phyloP scores from a whole-genome alignment of 1,284 basidiomycete species.

The Malassezia globosa region DNA sequence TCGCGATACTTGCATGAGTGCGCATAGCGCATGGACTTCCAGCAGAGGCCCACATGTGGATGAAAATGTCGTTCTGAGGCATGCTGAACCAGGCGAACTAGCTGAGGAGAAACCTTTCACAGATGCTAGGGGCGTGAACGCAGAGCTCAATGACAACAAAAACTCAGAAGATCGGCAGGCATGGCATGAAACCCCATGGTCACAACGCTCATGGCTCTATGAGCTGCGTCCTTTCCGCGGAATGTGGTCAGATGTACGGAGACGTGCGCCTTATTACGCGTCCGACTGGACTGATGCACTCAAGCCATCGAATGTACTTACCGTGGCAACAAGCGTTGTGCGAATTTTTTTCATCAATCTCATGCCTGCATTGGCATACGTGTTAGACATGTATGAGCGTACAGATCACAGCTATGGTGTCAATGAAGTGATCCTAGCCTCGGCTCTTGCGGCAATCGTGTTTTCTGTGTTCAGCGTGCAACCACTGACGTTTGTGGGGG shows the following conservation, averaged over 20 bases:
- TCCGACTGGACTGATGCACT: constrained; percentile 38
- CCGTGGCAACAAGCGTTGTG: constrained; percentile 25
- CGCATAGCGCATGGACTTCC: no score
- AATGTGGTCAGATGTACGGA: constrained; percentile 64
- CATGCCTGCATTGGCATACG: constrained; percentile 81
- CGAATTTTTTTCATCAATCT: constrained; percentile 51
- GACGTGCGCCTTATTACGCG: constrained; percentile 61
- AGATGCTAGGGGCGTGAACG: no score
- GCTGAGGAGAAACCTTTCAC: no score
- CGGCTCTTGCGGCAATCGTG: constrained; percentile 69
- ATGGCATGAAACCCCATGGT: constrained; percentile 33
- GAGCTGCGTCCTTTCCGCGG: constrained; percentile 55
- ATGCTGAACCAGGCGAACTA: no score
- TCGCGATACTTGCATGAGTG: no score
- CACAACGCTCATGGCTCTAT: constrained; percentile 36
- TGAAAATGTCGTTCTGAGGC: no score
- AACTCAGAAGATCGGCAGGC: no score
- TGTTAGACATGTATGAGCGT: constrained; percentile 74
- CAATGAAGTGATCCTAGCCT: constrained; percentile 58
- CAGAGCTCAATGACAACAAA: no score
- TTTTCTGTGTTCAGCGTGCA: constrained; percentile 82
- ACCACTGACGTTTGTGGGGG: constrained; percentile 82
- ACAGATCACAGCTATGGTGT: constrained; percentile 81
- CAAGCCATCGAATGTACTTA: constrained; percentile 28
- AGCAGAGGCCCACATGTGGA: no score